Evolutionary conservation across 768 basidiomycete species (phyloP).

Genomic region (Lepiota venenata): DNA sequence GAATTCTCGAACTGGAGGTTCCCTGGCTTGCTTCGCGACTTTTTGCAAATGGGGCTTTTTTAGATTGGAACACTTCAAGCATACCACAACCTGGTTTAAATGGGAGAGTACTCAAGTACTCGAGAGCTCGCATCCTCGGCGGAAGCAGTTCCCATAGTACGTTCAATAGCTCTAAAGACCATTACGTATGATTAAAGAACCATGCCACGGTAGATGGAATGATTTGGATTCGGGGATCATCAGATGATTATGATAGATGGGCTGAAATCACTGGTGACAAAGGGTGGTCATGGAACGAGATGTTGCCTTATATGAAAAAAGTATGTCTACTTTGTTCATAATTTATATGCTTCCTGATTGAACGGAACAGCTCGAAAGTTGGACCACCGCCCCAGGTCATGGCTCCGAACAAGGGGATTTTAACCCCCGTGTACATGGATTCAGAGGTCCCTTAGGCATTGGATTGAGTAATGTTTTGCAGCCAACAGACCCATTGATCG

Average conservation of each 20-base stretch:
- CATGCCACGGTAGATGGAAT: constrained; percentile 17
- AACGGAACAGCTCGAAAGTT: background rate
- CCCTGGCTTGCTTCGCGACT: constrained; percentile 14
- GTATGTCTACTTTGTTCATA: constrained; percentile 10
- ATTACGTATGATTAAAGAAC: background rate
- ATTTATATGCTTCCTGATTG: background rate
- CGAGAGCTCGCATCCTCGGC: constrained; percentile 15
- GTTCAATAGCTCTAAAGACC: background rate
- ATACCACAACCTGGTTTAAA: constrained; percentile 12
- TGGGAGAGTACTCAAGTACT: constrained; percentile 7
- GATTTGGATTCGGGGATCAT: constrained; percentile 27
- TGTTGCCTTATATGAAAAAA: constrained; percentile 22
- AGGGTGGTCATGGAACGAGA: constrained; percentile 35
- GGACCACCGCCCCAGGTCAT: background rate
- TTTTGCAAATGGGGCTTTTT: background rate
- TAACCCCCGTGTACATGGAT: constrained; percentile 8
- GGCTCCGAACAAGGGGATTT: background rate
- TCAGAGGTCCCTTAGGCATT: constrained; percentile 5
- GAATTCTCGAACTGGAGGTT: constrained; percentile 12
- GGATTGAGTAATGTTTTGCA: background rate
- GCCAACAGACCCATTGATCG: background rate
- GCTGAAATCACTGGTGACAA: constrained; percentile 40
- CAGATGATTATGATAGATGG: constrained; percentile 50
- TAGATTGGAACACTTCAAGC: constrained; percentile 16
- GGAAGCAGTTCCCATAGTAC: constrained; percentile 18